Percentiles rank a stretch among this genome's conserved stretches.
Conservation (phyloP, 768 basidiomycete species). For the Rhizopogon roseolus region DNA sequence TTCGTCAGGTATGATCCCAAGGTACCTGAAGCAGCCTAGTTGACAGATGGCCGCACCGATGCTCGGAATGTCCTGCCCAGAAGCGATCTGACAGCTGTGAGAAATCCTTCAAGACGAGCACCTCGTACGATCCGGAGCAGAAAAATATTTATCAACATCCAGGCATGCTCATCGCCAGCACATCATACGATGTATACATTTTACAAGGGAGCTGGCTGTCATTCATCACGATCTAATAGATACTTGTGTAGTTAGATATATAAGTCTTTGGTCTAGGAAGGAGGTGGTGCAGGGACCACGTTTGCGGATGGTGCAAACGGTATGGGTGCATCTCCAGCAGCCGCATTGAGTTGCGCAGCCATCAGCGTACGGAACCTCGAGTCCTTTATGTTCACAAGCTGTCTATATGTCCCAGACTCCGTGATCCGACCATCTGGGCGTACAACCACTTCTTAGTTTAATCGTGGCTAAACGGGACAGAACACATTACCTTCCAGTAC, state of each 20-base stretch:
- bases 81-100: too few relatives aligned
- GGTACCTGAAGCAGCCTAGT: too few relatives aligned
- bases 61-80: too few relatives aligned
- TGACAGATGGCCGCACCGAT: too few relatives aligned
- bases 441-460: neutral
- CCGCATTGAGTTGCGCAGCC: constrained; percentile 79
- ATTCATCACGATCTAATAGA: constrained; percentile 3
- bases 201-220: neutral
- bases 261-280: neutral
- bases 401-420: constrained; percentile 77
- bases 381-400: constrained; percentile 64
- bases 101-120: too few relatives aligned
- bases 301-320: neutral
- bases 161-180: neutral
- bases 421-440: constrained; percentile 65
- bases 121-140: too few relatives aligned
- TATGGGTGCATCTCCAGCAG: constrained; percentile 12
- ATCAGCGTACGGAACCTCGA: constrained; percentile 85
- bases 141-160: too few relatives aligned
- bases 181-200: neutral
- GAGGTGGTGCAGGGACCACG: neutral
- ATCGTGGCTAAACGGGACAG: neutral
- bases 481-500: constrained; percentile 71
- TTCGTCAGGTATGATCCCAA: too few relatives aligned
- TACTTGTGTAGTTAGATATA: neutral